Conservation (phyloP, 1,284 basidiomycete genomes). For the Microbotryum silenes-acaulis region DNA sequence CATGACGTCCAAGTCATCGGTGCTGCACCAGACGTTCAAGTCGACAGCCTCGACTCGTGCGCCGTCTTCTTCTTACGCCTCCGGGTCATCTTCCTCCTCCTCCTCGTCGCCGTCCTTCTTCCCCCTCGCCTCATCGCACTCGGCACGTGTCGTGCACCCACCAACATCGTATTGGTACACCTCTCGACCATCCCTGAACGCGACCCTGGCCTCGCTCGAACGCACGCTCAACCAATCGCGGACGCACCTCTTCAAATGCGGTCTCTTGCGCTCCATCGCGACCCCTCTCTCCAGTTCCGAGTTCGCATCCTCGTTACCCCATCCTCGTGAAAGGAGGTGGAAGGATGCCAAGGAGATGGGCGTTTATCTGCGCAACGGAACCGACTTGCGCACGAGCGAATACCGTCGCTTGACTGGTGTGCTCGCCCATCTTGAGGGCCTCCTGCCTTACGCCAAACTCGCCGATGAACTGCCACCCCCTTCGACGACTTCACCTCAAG, state of each 20-base stretch:
- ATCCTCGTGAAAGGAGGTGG: conserved; percentile 26
- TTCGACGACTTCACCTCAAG: neutral
- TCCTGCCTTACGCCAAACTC: conserved; percentile 29
- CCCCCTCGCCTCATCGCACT: conserved; percentile 2
- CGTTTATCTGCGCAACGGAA: conserved; percentile 24
- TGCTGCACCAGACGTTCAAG: too few relatives aligned
- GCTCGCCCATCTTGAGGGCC: conserved; percentile 21
- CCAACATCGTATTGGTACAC: conserved; percentile 31
- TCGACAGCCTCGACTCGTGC: too few relatives aligned
- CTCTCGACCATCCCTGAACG: conserved; percentile 27
- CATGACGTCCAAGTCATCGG: too few relatives aligned
- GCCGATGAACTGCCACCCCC: conserved; percentile 16
- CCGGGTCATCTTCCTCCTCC: too few relatives aligned
- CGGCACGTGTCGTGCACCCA: conserved; percentile 3
- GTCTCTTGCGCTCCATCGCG: conserved; percentile 28
- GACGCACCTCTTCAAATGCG: conserved; percentile 29
- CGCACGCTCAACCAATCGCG: conserved; percentile 21
- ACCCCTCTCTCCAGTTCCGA: conserved; percentile 9
- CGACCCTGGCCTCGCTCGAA: conserved; percentile 27
- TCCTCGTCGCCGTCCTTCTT: neutral
- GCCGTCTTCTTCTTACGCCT: too few relatives aligned
- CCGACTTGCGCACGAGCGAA: conserved; percentile 22
- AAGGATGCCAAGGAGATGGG: conserved; percentile 27
- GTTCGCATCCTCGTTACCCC: conserved; percentile 17
- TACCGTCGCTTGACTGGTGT: conserved; percentile 26